A percentile compares a stretch with the other conserved stretches of the same genome.
Evolutionary conservation across 2,329 filamentous ascomycete species (phyloP).

Genomic region (Fusarium ambrosium): DNA sequence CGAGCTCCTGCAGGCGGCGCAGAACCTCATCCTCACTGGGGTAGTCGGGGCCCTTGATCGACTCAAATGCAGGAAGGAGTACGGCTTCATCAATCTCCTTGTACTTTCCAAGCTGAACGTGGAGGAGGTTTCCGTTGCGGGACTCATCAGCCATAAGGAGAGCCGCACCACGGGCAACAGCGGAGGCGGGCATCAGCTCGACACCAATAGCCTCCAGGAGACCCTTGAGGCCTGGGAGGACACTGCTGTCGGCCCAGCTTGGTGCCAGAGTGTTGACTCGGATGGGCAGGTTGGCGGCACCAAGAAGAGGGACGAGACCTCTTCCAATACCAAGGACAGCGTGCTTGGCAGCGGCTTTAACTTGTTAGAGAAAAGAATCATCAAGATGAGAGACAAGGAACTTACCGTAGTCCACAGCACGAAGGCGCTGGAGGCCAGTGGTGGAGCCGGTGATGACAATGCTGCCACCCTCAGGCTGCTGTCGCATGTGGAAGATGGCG

Average conservation of each 20-base stretch:
- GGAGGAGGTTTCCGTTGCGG: constrained; percentile 67
- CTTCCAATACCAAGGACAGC: constrained; percentile 67
- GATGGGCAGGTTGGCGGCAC: constrained; percentile 57
- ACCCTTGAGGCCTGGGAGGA: constrained; percentile 56
- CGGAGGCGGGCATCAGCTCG: constrained; percentile 59
- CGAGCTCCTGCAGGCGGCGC: constrained; percentile 23
- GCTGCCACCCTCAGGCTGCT: constrained; percentile 61
- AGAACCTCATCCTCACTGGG: constrained; percentile 55
- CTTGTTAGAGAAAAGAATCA: constrained; percentile 3
- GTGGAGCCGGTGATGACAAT: constrained; percentile 67
- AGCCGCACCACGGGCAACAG: constrained; percentile 63
- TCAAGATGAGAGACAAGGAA: background rate
- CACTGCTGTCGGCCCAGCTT: constrained; percentile 66
- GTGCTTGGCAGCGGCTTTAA: constrained; percentile 64
- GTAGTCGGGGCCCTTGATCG: constrained; percentile 50
- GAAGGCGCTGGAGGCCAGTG: constrained; percentile 64
- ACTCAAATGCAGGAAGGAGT: constrained; percentile 51
- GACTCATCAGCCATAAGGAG: constrained; percentile 63
- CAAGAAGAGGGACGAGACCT: constrained; percentile 57
- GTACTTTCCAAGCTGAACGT: constrained; percentile 62
- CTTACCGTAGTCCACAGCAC: constrained; percentile 64
- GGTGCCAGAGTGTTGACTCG: constrained; percentile 69
- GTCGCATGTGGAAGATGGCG: constrained; percentile 64
- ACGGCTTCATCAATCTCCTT: constrained; percentile 66
- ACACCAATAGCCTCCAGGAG: constrained; percentile 56